Percentiles rank a stretch among this genome's conserved stretches.
Conservation (phyloP, 2,329 filamentous ascomycete genomes). For the Fusarium compactum region DNA sequence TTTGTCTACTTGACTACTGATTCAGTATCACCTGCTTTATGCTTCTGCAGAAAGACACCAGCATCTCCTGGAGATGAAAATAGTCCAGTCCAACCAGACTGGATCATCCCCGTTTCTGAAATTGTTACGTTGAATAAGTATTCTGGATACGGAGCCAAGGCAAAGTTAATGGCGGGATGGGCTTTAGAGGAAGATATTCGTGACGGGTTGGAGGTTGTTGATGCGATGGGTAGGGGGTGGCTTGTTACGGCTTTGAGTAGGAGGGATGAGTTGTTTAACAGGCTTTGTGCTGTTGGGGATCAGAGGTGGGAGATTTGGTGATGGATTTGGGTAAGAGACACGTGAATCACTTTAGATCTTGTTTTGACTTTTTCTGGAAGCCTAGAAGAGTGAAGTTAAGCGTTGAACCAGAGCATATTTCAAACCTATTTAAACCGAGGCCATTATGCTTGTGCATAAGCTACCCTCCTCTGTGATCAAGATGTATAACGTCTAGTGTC, state of each 20-base stretch:
- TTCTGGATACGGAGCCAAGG: conserved; percentile 82
- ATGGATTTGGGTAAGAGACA: background rate
- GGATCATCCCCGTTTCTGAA: conserved; percentile 75
- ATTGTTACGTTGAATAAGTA: conserved; percentile 80
- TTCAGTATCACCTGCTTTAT: background rate
- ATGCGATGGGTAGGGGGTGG: conserved; percentile 59
- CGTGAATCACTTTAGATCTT: no score
- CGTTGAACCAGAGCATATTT: background rate
- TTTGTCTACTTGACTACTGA: conserved; percentile 28
- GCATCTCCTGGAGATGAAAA: background rate
- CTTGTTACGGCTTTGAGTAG: conserved; percentile 76
- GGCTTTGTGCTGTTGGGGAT: conserved; percentile 76
- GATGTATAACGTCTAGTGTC: accelerated
- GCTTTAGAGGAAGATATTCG: conserved; percentile 76
- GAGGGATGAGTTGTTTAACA: conserved; percentile 81
- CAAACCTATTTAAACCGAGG: background rate
- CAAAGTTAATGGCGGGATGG: conserved; percentile 82
- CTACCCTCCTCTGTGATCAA: accelerated
- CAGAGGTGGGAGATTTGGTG: conserved; percentile 81
- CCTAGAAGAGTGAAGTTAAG: accelerated
- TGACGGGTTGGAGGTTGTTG: conserved; percentile 76
- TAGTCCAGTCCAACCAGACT: conserved; percentile 64
- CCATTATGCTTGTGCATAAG: background rate
- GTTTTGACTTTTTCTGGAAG: no score
- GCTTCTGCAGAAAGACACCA: conserved; percentile 4